Conservation (phyloP, 2,329 filamentous ascomycete genomes). For the Colletotrichum chrysophilum region DNA sequence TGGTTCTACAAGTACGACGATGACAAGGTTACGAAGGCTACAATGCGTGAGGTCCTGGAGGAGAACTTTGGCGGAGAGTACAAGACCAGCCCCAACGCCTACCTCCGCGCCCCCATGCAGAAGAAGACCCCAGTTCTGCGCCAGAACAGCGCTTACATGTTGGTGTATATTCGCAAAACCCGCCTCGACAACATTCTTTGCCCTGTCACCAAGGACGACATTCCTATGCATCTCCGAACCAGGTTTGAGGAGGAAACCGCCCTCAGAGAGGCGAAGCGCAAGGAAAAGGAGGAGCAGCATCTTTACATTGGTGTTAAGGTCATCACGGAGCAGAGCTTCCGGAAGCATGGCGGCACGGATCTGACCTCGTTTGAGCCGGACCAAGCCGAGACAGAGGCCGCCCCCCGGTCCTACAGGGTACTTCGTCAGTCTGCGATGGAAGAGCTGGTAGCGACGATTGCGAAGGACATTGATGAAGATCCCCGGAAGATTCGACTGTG, state of each 20-base stretch:
- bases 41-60: conserved; percentile 87
- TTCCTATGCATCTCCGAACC: conserved; percentile 76
- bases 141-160: conserved; percentile 92
- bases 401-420: conserved; percentile 75
- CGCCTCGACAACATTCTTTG: conserved; percentile 83
- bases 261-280: conserved; percentile 75
- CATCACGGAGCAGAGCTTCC: conserved; percentile 82
- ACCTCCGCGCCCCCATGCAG: conserved; percentile 48
- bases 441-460: conserved; percentile 76
- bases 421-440: conserved; percentile 77
- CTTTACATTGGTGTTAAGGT: conserved; percentile 87
- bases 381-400: conserved; percentile 65
- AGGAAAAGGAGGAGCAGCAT: conserved; percentile 93
- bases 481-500: conserved; percentile 80
- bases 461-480: conserved; percentile 71
- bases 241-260: conserved; percentile 82
- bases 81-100: conserved; percentile 50
- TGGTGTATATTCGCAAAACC: conserved; percentile 94
- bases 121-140: conserved; percentile 66
- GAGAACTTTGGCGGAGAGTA: conserved; percentile 97
- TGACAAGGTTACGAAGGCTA: conserved; percentile 94
- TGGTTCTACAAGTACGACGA: conserved; percentile 98
- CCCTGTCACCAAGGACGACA: conserved; percentile 76
- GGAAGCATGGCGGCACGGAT: conserved; percentile 82
- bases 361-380: conserved; percentile 72